These are phyloP conservation scores for Colletotrichum sp. DNA, from an alignment of 2,329 filamentous ascomycete genomes.

Conservation along the genomic window DNA sequence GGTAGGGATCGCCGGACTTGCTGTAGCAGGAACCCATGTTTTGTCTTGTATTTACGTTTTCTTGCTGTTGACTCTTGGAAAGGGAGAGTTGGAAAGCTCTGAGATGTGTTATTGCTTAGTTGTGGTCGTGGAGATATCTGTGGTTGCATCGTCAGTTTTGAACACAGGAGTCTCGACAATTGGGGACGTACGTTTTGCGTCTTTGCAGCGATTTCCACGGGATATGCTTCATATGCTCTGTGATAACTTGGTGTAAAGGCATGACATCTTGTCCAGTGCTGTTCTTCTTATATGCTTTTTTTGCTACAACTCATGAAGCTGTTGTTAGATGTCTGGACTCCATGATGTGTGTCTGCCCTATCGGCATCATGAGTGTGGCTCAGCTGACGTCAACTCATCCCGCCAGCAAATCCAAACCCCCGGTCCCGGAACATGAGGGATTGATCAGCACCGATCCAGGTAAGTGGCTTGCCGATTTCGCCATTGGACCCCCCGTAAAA, in stretches of 20 bases:
- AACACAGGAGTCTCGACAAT: not conserved
- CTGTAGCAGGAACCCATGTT: not conserved
- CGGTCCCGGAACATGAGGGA: fast-evolving
- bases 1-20: not conserved
- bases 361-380: not conserved
- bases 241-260: not conserved
- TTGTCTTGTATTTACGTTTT: not conserved
- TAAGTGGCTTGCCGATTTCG: not conserved
- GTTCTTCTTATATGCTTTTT: not conserved
- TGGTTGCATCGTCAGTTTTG: not conserved
- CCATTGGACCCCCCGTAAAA: not conserved
- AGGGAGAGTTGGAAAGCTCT: not conserved
- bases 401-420: fast-evolving
- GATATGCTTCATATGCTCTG: not conserved
- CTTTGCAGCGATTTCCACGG: not conserved
- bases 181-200: fast-evolving
- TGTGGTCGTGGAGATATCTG: not conserved
- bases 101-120: not conserved
- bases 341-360: not conserved
- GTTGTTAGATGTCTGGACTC: too few species aligned
- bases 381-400: not conserved
- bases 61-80: fast-evolving
- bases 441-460: not conserved
- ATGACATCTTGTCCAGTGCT: not conserved
- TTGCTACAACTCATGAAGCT: not conserved